A percentile compares a stretch with the other conserved stretches of the same genome.
These are phyloP conservation scores for Candida andamanensis DNA, from an alignment of 805 yeast species.

Conservation along the genomic window DNA sequence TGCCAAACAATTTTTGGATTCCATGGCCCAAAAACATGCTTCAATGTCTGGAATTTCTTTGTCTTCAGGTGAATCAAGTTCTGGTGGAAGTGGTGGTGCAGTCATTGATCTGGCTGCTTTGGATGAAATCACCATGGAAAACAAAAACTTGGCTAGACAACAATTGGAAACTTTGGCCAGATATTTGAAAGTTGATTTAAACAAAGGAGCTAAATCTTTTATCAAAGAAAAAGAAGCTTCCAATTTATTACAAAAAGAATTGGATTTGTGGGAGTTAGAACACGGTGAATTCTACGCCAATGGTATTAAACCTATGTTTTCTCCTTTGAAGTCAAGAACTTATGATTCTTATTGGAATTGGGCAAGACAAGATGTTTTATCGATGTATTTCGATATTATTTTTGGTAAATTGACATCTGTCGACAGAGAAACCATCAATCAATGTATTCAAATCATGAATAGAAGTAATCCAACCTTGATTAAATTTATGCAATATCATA, in stretches of 20 bases:
- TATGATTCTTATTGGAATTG: conserved; percentile 99
- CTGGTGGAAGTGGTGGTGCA: conserved; percentile 68
- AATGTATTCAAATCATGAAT: conserved; percentile 96
- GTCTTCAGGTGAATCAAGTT: conserved; percentile 57
- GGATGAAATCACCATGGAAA: conserved; percentile 72
- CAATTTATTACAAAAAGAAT: conserved; percentile 75
- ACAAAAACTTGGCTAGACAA: conserved; percentile 65
- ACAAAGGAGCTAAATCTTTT: conserved; percentile 82
- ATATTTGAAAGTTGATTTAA: conserved; percentile 87
- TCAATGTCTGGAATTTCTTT: conserved; percentile 73
- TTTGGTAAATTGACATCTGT: conserved; percentile 88
- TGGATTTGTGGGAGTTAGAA: conserved; percentile 80
- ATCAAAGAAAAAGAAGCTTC: conserved; percentile 83
- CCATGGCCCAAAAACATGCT: conserved; percentile 80
- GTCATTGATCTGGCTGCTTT: conserved; percentile 94
- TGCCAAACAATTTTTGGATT: conserved; percentile 85
- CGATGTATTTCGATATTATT: conserved; percentile 91
- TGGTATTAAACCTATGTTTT: conserved; percentile 87
- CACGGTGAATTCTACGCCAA: conserved; percentile 90
- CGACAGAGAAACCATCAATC: conserved; percentile 93
- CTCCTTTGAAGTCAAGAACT: conserved; percentile 88
- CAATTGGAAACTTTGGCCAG: conserved; percentile 89
- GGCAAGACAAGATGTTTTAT: conserved; percentile 96
- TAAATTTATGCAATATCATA: conserved; percentile 91
- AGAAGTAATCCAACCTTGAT: conserved; percentile 90